These are phyloP conservation scores for Stagonosporopsis rhizophila DNA, from an alignment of 2,329 filamentous ascomycete species.

Conservation along the genomic window DNA sequence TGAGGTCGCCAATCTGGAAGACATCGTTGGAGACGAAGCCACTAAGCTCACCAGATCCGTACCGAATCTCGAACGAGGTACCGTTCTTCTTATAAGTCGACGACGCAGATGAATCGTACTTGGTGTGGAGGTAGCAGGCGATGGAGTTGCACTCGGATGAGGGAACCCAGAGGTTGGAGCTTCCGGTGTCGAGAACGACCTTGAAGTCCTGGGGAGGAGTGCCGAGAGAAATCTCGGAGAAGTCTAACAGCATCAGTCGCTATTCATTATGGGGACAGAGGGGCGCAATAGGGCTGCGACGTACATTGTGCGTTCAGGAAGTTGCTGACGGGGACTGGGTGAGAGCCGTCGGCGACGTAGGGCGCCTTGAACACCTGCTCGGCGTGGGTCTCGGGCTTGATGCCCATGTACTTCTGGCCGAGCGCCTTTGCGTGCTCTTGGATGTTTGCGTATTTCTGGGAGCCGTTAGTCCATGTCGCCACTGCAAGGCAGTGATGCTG, in stretches of 20 bases:
- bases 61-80: constrained; percentile 87
- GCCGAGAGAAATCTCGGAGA: constrained; percentile 93
- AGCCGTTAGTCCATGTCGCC: constrained; percentile 31
- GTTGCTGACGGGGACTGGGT: constrained; percentile 91
- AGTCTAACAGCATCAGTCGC: constrained; percentile 65
- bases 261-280: background rate
- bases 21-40: constrained; percentile 93
- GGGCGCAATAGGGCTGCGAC: constrained; percentile 45
- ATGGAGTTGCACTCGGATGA: constrained; percentile 90
- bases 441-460: constrained; percentile 77
- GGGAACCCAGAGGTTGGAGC: constrained; percentile 99
- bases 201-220: constrained; percentile 95
- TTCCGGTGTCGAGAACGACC: constrained; percentile 97
- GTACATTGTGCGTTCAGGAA: constrained; percentile 98
- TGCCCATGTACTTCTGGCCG: constrained; percentile 96
- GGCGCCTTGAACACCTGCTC: constrained; percentile 82
- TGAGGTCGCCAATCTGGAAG: constrained; percentile 86
- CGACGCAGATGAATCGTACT: constrained; percentile 91
- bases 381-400: constrained; percentile 70
- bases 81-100: constrained; percentile 95
- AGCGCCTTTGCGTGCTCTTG: constrained; percentile 81
- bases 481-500: constrained; percentile 16
- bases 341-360: constrained; percentile 69
- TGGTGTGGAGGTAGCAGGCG: constrained; percentile 95
- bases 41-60: constrained; percentile 92